Conservation (phyloP, 768 basidiomycete genomes). For the Naganishia antarctica region DNA sequence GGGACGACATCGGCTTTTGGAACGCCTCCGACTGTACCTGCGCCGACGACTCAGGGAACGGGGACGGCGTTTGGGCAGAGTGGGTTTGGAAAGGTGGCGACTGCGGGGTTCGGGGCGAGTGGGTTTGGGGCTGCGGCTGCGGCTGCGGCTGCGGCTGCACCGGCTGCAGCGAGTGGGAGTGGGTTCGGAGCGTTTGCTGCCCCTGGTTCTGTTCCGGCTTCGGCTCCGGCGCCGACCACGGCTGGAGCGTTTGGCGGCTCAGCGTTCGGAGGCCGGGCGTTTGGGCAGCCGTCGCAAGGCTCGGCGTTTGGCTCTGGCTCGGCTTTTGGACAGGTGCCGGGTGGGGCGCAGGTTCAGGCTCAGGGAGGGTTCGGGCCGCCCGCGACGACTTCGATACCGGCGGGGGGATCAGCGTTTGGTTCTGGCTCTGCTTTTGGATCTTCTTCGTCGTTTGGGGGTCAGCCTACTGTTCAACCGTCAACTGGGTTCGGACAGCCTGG, state of each 20-base stretch:
- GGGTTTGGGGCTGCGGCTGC: not conserved
- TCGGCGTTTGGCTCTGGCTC: constrained; percentile 15
- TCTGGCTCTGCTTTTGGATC: constrained; percentile 16
- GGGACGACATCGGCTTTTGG: constrained; percentile 9
- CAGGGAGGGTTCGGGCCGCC: constrained; percentile 2
- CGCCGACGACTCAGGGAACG: not conserved
- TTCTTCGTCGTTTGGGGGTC: too few relatives aligned
- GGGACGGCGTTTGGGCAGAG: not conserved
- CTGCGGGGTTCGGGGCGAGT: not conserved
- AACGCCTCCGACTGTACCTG: not conserved
- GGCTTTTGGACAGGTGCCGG: constrained; percentile 2
- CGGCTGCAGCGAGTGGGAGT: not conserved
- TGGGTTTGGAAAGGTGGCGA: constrained; percentile 6
- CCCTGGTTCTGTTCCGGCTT: too few relatives aligned
- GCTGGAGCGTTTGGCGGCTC: too few relatives aligned
- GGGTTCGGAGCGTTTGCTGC: too few relatives aligned
- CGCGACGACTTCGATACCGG: not conserved
- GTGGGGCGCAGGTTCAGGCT: not conserved
- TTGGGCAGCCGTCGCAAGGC: too few relatives aligned
- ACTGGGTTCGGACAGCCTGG: too few relatives aligned
- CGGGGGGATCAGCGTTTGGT: constrained; percentile 13
- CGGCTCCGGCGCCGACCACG: too few relatives aligned
- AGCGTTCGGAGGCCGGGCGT: too few relatives aligned
- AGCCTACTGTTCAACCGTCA: too few relatives aligned
- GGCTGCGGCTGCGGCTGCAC: not conserved